Conservation (phyloP, 73 alveolate genomes). For the Breviolum minutum region DNA sequence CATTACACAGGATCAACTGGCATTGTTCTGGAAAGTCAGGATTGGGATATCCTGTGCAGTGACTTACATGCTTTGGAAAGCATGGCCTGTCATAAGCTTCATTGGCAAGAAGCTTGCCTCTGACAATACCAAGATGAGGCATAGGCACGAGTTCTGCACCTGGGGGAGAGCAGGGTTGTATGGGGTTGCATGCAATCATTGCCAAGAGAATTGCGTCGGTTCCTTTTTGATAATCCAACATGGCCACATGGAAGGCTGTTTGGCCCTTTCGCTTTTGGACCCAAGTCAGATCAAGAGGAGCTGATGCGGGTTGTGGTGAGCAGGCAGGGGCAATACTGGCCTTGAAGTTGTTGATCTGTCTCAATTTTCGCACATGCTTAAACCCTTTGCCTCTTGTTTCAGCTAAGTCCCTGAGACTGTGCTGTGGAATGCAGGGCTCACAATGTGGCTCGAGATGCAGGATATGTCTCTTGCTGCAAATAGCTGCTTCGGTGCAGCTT, state of each 20-base stretch:
- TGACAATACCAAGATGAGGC: conserved; percentile 81
- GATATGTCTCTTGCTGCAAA: conserved; percentile 18
- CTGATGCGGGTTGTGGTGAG: conserved; percentile 66
- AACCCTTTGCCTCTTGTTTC: no score
- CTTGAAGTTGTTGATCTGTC: no score
- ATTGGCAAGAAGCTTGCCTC: conserved; percentile 30
- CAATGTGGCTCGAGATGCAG: conserved; percentile 73
- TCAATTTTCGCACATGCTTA: no score
- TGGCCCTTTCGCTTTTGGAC: conserved; percentile 80
- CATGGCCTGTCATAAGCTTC: conserved; percentile 81
- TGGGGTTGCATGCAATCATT: neutral
- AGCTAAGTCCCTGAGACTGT: neutral
- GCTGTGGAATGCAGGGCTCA: conserved; percentile 14
- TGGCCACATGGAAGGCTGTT: conserved; percentile 33
- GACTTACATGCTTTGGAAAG: neutral
- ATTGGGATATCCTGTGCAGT: neutral
- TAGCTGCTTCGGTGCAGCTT: neutral
- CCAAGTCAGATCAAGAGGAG: conserved; percentile 72
- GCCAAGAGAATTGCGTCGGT: neutral
- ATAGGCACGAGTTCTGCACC: neutral
- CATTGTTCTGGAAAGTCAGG: neutral
- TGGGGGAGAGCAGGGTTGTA: neutral
- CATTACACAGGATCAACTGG: neutral
- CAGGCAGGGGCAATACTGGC: neutral
- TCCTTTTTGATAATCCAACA: neutral